Evolutionary conservation across 2,329 filamentous ascomycete species (phyloP).

Genomic region (Fusarium beomiforme): DNA sequence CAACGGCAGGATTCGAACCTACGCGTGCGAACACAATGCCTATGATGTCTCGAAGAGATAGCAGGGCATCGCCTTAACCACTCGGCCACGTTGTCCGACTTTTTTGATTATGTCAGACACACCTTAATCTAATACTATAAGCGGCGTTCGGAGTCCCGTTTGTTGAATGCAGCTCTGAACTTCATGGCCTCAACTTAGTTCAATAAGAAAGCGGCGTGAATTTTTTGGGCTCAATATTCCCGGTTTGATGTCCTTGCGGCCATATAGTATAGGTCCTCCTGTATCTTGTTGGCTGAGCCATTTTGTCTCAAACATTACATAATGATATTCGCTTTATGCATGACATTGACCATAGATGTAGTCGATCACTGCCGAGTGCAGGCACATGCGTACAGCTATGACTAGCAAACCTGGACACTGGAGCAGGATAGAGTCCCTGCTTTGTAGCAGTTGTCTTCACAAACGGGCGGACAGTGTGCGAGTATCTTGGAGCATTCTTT

Average conservation of each 20-base stretch:
- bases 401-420: not conserved
- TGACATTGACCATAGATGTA: not conserved
- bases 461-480: not conserved
- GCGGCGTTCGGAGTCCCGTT: too few relatives aligned
- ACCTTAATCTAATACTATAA: too few relatives aligned
- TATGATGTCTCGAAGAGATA: constrained; percentile 26
- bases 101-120: not conserved
- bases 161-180: not conserved
- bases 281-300: not conserved
- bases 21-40: constrained; percentile 32
- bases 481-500: not conserved
- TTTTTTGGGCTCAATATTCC: not conserved
- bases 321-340: not conserved
- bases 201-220: too few relatives aligned
- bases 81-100: constrained; percentile 23
- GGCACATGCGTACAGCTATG: not conserved
- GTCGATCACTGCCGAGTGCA: not conserved
- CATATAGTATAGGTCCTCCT: not conserved
- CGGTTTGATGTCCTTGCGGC: accelerated
- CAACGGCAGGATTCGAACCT: constrained; percentile 33
- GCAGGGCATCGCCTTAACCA: constrained; percentile 33
- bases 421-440: not conserved
- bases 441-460: too few relatives aligned
- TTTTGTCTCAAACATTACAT: not conserved
- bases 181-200: not conserved